Percentiles rank a stretch among this genome's conserved stretches.
Conservation (phyloP, 2,329 filamentous ascomycete genomes). For the Cladorrhinum sp. region DNA sequence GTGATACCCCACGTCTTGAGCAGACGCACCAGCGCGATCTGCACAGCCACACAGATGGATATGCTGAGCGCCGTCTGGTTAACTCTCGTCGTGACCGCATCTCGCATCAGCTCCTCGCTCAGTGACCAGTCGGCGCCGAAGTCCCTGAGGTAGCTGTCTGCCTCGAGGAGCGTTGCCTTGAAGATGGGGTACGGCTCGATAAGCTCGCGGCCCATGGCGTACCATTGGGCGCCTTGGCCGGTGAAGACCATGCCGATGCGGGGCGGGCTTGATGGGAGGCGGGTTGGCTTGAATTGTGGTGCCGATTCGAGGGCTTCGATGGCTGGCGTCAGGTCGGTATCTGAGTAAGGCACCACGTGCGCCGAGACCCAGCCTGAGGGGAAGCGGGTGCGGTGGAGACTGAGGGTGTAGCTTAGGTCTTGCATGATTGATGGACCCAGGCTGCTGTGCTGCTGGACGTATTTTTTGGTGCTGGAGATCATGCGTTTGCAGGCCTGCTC, state of each 20-base stretch:
- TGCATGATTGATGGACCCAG: not conserved
- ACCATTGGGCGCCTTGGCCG: constrained; percentile 31
- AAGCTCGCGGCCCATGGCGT: constrained; percentile 28
- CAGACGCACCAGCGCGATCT: constrained; percentile 36
- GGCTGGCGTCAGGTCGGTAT: constrained; percentile 28
- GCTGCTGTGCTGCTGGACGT: not conserved
- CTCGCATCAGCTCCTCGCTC: constrained; percentile 14
- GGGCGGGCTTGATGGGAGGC: constrained; percentile 20
- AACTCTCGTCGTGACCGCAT: constrained; percentile 19
- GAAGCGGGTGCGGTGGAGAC: not conserved
- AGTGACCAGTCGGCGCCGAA: constrained; percentile 31
- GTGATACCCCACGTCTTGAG: constrained; percentile 29
- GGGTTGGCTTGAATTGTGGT: constrained; percentile 3
- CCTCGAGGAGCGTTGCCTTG: constrained; percentile 16
- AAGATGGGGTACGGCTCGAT: constrained; percentile 29
- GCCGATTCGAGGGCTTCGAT: constrained; percentile 13
- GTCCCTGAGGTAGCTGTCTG: constrained; percentile 19
- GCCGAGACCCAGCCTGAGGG: not conserved
- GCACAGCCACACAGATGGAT: constrained; percentile 33
- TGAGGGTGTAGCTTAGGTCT: constrained; percentile 2
- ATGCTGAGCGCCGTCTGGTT: constrained; percentile 31
- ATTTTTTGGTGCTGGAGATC: not conserved
- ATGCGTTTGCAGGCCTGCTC: not conserved
- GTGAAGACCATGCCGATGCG: constrained; percentile 35
- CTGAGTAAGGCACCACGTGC: not conserved